Percentiles rank a stretch among this genome's conserved stretches.
Conservation (phyloP, 306 rosid species). For the Benincasa hispida region DNA sequence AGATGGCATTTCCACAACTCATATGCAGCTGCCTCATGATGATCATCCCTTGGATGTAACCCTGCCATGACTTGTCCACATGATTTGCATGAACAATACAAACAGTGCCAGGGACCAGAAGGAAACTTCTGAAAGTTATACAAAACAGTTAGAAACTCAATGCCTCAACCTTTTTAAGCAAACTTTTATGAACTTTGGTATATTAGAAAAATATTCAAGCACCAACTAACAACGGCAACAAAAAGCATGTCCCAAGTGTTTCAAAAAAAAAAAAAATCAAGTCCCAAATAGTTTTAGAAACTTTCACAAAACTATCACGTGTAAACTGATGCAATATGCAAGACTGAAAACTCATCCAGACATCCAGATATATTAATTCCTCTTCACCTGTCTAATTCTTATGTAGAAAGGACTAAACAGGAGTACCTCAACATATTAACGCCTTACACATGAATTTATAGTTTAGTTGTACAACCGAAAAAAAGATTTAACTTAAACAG, state of each 20-base stretch:
- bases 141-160: constrained; percentile 7
- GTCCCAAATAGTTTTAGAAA: neutral
- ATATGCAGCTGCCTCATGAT: constrained; percentile 20
- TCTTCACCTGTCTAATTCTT: neutral
- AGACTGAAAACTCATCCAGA: neutral
- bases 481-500: neutral
- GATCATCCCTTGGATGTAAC: constrained; percentile 18
- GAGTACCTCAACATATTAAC: neutral
- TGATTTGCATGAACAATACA: constrained; percentile 84
- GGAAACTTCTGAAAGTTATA: constrained; percentile 63
- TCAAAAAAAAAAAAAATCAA: neutral
- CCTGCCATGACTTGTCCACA: constrained; percentile 45
- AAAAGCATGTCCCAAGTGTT: neutral
- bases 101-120: constrained; percentile 85
- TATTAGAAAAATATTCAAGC: neutral
- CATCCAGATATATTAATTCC: neutral
- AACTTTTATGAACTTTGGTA: neutral
- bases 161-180: neutral
- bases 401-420: neutral
- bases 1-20: constrained; percentile 41
- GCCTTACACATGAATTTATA: neutral
- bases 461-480: neutral
- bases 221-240: neutral
- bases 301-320: neutral
- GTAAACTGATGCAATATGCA: neutral